Conservation (phyloP, 306 rosid species). For the Gastrolobium bilobum region DNA sequence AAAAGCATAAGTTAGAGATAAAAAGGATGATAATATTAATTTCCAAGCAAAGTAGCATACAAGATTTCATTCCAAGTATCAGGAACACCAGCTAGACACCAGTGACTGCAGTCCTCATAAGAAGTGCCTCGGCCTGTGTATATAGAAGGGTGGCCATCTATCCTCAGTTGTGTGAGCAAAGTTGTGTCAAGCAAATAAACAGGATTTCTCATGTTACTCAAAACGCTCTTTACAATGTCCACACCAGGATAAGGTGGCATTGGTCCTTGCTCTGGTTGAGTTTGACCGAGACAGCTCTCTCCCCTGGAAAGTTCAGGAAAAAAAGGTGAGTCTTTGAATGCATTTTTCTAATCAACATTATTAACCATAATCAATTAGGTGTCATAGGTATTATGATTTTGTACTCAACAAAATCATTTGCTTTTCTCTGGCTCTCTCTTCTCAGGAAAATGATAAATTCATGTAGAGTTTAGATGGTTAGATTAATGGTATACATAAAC, state of each 20-base stretch:
- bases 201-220: constrained; percentile 52
- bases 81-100: constrained; percentile 86
- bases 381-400: neutral
- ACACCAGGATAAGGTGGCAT: constrained; percentile 56
- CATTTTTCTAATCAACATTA: neutral
- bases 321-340: neutral
- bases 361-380: neutral
- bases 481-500: neutral
- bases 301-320: constrained; percentile 42
- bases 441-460: constrained; percentile 14
- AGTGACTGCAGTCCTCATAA: constrained; percentile 71
- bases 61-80: constrained; percentile 80
- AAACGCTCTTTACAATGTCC: constrained; percentile 56
- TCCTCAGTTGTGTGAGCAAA: constrained; percentile 70
- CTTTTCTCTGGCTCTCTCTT: neutral
- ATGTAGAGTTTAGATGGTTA: neutral
- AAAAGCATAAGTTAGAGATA: neutral
- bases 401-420: neutral
- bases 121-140: constrained; percentile 58
- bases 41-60: constrained; percentile 56
- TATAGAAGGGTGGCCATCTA: constrained; percentile 81
- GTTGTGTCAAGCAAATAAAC: constrained; percentile 73
- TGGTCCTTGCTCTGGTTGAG: constrained; percentile 56
- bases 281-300: constrained; percentile 51
- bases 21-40: neutral